A percentile compares a stretch with the other conserved stretches of the same genome.
Evolutionary conservation across 78 protist genomes (phyloP).

Genomic region (Paulinella micropora): DNA sequence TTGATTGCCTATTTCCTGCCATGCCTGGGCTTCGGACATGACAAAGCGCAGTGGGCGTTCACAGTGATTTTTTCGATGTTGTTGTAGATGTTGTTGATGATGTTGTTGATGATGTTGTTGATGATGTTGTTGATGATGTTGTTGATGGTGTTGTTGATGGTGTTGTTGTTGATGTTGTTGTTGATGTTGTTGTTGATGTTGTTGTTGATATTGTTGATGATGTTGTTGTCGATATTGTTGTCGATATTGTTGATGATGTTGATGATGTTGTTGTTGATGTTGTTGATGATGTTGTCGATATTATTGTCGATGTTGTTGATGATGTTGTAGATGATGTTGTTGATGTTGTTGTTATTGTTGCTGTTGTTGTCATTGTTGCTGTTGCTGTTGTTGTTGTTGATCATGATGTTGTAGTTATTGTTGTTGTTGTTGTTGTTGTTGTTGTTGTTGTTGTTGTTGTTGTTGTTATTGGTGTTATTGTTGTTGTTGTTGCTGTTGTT

Average conservation of each 20-base stretch:
- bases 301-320: background rate
- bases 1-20: too few relatives aligned
- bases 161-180: too few relatives aligned
- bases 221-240: too few relatives aligned
- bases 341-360: background rate
- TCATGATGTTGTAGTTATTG: background rate
- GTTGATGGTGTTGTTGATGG: too few relatives aligned
- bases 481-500: too few relatives aligned
- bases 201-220: too few relatives aligned
- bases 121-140: background rate
- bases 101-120: background rate
- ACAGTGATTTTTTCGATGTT: background rate
- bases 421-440: too few relatives aligned
- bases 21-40: background rate
- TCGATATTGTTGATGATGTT: too few relatives aligned
- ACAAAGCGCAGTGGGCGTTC: background rate
- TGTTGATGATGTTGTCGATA: background rate
- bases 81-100: background rate
- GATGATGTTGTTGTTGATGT: background rate
- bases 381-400: background rate
- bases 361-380: background rate
- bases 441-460: too few relatives aligned
- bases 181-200: too few relatives aligned
- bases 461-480: too few relatives aligned
- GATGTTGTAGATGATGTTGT: background rate